These are phyloP conservation scores for Ceriops tagal DNA, from an alignment of 345 rosid genomes.

Conservation along the genomic window DNA sequence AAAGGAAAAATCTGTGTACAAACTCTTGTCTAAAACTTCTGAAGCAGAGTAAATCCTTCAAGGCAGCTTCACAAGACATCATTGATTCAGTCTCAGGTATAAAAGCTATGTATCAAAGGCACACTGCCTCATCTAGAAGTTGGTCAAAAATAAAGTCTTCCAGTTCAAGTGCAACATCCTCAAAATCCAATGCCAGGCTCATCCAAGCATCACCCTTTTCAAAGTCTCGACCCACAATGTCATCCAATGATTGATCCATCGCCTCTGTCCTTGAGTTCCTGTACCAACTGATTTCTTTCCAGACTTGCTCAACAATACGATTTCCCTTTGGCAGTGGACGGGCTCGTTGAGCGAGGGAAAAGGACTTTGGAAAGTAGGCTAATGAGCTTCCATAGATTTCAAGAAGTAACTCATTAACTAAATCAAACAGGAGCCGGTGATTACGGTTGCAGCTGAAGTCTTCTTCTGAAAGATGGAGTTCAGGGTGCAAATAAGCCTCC, in stretches of 20 bases:
- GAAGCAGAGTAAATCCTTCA: background rate
- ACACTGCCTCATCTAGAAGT: conserved; percentile 46
- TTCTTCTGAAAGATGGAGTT: conserved; percentile 24
- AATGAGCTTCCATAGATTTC: conserved; percentile 42
- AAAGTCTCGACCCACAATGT: conserved; percentile 55
- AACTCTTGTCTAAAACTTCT: no score
- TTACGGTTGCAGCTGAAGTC: conserved; percentile 20
- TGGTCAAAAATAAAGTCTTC: conserved; percentile 70
- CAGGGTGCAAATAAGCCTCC: conserved; percentile 33
- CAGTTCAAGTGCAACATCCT: conserved; percentile 61
- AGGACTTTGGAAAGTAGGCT: conserved; percentile 54
- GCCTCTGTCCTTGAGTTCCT: conserved; percentile 19
- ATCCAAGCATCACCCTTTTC: conserved; percentile 59
- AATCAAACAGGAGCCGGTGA: conserved; percentile 59
- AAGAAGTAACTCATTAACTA: conserved; percentile 51
- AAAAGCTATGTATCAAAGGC: background rate
- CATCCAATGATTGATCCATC: conserved; percentile 49
- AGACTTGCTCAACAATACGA: conserved; percentile 55
- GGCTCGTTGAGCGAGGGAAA: conserved; percentile 24
- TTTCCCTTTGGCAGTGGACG: conserved; percentile 40
- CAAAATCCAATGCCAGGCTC: conserved; percentile 48
- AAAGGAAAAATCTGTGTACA: no score
- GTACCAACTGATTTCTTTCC: conserved; percentile 52
- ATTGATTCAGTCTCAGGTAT: background rate
- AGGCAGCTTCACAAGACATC: background rate